Evolutionary conservation across 768 basidiomycete genomes (phyloP).

Genomic region (Xanthoconium purpureum): DNA sequence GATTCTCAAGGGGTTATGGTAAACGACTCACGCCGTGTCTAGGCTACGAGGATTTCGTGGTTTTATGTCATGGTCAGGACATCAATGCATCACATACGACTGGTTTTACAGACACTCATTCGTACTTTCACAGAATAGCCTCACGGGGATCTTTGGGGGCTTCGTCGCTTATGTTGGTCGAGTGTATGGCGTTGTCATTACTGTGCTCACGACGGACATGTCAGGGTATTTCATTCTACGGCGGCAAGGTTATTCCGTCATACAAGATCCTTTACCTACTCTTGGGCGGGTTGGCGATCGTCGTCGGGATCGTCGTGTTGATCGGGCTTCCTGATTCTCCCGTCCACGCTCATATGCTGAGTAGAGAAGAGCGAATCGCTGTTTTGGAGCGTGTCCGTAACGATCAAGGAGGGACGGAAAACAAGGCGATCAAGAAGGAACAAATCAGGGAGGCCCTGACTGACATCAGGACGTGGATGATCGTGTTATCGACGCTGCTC

Average conservation of each 20-base stretch:
- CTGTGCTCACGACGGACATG: not conserved
- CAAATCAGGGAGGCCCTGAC: conserved; percentile 55
- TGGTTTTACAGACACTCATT: not conserved
- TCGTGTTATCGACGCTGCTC: conserved; percentile 55
- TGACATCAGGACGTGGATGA: conserved; percentile 61
- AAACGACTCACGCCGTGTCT: conserved; percentile 2
- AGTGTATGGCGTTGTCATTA: not conserved
- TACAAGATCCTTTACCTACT: conserved; percentile 64
- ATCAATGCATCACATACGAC: not conserved
- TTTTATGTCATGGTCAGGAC: conserved; percentile 65
- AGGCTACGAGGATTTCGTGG: conserved; percentile 59
- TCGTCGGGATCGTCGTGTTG: conserved; percentile 56
- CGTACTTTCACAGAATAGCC: conserved; percentile 46
- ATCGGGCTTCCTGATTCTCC: conserved; percentile 67
- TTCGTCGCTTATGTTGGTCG: conserved; percentile 56
- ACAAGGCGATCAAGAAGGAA: conserved; percentile 55
- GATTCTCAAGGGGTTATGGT: not conserved
- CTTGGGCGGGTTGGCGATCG: conserved; percentile 56
- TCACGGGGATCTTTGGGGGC: conserved; percentile 59
- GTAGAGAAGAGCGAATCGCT: conserved; percentile 57
- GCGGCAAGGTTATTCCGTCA: conserved; percentile 45
- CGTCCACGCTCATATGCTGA: conserved; percentile 54
- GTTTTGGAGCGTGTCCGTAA: conserved; percentile 65
- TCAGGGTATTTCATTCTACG: conserved; percentile 56
- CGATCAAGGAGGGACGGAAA: conserved; percentile 61